A percentile compares a stretch with the other conserved stretches of the same genome.
Conservation (phyloP, 768 basidiomycete genomes). For the Leccinum pellstonianum region DNA sequence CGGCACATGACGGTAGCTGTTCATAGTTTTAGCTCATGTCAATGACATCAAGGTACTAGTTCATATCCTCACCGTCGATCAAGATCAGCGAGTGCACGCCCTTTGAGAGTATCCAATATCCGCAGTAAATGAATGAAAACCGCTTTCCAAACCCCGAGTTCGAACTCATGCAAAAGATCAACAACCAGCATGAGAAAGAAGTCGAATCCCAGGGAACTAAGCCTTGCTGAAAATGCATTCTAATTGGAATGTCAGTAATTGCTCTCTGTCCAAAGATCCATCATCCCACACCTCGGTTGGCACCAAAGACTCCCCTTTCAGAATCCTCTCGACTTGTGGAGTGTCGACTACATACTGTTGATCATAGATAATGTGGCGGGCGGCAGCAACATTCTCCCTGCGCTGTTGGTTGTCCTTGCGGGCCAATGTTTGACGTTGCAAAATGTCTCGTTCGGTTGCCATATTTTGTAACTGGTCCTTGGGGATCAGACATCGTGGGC, state of each 20-base stretch:
- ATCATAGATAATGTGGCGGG: not conserved
- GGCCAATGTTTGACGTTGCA: not conserved
- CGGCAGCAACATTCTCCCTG: not conserved
- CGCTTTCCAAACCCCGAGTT: too few species aligned
- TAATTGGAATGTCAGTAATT: not conserved
- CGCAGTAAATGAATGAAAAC: not conserved
- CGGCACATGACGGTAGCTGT: not conserved
- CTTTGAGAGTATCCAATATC: not conserved
- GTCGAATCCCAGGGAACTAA: not conserved
- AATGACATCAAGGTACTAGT: too few species aligned
- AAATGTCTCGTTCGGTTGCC: not conserved
- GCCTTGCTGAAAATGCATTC: not conserved
- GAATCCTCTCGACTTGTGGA: not conserved
- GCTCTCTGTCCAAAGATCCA: not conserved
- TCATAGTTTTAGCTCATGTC: too few species aligned
- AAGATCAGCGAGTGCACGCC: not conserved
- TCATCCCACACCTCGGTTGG: not conserved
- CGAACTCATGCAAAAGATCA: too few species aligned
- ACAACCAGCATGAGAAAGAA: too few species aligned
- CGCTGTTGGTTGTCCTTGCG: not conserved
- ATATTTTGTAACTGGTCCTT: not conserved
- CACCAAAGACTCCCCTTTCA: not conserved
- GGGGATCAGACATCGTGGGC: not conserved
- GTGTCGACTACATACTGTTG: not conserved
- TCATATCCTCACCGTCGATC: not conserved